These are phyloP conservation scores for Bryoerythrophyllum caledonicum DNA, from an alignment of 225 moss, liverwort and hornwort species.

Conservation along the genomic window DNA sequence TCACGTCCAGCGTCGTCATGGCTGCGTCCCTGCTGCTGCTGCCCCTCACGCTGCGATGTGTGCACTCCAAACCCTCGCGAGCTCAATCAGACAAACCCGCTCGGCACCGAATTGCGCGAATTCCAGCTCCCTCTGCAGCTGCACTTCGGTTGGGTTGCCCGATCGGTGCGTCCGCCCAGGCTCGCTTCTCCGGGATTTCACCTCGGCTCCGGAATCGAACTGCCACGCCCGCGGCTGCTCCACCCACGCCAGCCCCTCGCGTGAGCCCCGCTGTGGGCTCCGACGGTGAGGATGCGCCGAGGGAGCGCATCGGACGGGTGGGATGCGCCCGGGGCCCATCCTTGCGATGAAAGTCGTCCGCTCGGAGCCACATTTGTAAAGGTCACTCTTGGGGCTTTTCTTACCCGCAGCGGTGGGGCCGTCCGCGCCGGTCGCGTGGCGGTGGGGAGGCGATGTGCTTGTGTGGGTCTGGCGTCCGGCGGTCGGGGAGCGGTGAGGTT, in stretches of 20 bases:
- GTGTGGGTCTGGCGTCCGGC: not conserved
- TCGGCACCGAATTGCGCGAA: not conserved
- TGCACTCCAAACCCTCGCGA: not conserved
- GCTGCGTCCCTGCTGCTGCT: not conserved
- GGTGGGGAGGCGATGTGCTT: rapidly evolving
- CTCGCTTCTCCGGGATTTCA: not conserved
- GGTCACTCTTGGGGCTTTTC: not conserved
- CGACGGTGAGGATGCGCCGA: conserved; percentile 9
- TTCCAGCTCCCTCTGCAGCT: conserved; percentile 12
- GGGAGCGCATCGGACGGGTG: not conserved
- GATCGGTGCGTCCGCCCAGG: conserved; percentile 21
- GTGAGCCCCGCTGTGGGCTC: not conserved
- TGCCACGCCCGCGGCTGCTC: no score
- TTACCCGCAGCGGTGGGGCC: not conserved
- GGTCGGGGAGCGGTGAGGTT: conserved; percentile 32
- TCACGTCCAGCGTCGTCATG: conserved; percentile 72
- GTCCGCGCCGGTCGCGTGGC: not conserved
- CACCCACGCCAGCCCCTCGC: not conserved
- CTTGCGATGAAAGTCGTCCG: not conserved
- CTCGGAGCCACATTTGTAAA: conserved; percentile 11
- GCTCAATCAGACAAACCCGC: not conserved
- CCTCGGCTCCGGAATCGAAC: not conserved
- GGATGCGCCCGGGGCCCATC: not conserved
- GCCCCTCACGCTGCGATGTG: not conserved
- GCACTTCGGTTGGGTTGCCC: not conserved